These are phyloP conservation scores for Akanthomyces lecanii DNA, from an alignment of 2,329 filamentous ascomycete genomes.

Conservation along the genomic window DNA sequence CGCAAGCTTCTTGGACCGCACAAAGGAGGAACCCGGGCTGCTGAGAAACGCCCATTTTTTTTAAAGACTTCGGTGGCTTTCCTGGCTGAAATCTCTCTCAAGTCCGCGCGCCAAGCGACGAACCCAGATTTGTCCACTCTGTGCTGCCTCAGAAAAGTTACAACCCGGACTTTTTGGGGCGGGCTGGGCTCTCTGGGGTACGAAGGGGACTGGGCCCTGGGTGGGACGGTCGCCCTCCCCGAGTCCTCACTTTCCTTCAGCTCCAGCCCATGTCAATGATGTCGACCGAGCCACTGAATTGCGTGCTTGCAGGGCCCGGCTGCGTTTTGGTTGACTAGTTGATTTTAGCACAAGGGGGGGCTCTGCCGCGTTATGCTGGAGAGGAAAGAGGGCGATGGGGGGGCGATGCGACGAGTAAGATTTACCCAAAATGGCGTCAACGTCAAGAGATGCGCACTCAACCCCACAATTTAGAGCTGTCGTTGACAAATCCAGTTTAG, in stretches of 20 bases:
- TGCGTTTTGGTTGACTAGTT: neutral
- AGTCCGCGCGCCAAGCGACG: slow-evolving; percentile 13
- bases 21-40: neutral
- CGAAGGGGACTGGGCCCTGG: neutral
- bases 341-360: neutral
- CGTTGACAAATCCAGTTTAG: slow-evolving; percentile 4
- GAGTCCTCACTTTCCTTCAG: neutral
- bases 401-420: slow-evolving; percentile 17
- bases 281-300: slow-evolving; percentile 18
- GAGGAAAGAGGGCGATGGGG: neutral
- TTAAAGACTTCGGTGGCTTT: slow-evolving; percentile 3
- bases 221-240: neutral
- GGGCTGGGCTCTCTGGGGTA: neutral
- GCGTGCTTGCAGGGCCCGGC: slow-evolving; percentile 14
- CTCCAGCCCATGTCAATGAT: slow-evolving; percentile 9
- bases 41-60: slow-evolving; percentile 1
- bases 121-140: slow-evolving; percentile 2
- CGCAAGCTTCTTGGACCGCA: slow-evolving; percentile 7
- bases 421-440: slow-evolving; percentile 18
- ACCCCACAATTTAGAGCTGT: slow-evolving; percentile 11
- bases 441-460: slow-evolving; percentile 4
- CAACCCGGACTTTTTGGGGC: neutral
- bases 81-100: neutral
- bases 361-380: neutral
- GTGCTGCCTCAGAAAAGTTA: neutral